Conservation (phyloP, 1,284 basidiomycete genomes). For the Psilocybe mexicana region DNA sequence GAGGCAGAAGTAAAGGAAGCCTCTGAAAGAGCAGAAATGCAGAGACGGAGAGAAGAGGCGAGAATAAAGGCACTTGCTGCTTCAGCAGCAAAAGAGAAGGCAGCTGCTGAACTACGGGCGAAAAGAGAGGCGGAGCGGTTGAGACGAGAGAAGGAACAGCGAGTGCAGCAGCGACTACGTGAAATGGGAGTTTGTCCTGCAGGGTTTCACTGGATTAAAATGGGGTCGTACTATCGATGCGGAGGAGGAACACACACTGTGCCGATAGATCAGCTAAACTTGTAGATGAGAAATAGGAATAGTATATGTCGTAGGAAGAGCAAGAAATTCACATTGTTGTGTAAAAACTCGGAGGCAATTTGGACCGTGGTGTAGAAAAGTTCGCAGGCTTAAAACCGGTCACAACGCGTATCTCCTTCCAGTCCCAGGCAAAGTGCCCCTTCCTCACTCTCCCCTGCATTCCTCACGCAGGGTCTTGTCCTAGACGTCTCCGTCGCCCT, state of each 20-base stretch:
- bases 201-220: slow-evolving; percentile 55
- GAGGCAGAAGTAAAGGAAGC: slow-evolving; percentile 6
- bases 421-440: background rate
- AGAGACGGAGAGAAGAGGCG: slow-evolving; percentile 6
- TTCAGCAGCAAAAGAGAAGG: slow-evolving; percentile 27
- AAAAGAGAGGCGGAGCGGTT: slow-evolving; percentile 36
- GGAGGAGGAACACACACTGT: slow-evolving; percentile 55
- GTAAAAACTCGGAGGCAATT: background rate
- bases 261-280: slow-evolving; percentile 19
- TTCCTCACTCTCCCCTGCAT: slow-evolving; percentile 1
- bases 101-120: slow-evolving; percentile 32
- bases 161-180: slow-evolving; percentile 47
- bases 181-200: slow-evolving; percentile 52
- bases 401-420: slow-evolving; percentile 1
- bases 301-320: background rate
- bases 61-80: slow-evolving; percentile 15
- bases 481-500: background rate
- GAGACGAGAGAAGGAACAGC: slow-evolving; percentile 37
- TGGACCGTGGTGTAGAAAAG: background rate
- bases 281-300: slow-evolving; percentile 5
- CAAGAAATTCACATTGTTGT: background rate
- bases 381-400: background rate
- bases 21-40: slow-evolving; percentile 1
- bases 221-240: slow-evolving; percentile 51
- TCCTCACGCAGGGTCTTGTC: background rate